Evolutionary conservation across 2,329 filamentous ascomycete genomes (phyloP).

Genomic region (Podosphaera xanthii): DNA sequence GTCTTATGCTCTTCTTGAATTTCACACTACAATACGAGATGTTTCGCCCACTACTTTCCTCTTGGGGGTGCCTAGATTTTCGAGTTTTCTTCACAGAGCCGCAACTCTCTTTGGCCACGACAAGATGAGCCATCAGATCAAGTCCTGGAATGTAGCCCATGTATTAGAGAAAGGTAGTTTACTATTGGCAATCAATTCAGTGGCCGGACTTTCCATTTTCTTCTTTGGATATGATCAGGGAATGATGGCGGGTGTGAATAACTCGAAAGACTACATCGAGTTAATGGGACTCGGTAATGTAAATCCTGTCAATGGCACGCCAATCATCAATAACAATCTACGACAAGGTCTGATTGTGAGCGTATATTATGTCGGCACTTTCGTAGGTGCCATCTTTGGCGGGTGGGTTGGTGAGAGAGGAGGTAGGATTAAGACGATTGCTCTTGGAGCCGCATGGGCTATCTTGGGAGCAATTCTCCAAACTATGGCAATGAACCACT

Average conservation of each 20-base stretch:
- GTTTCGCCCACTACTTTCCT: no score
- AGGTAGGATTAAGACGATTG: slow-evolving; percentile 20
- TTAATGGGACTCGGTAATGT: slow-evolving; percentile 42
- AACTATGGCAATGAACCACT: slow-evolving; percentile 37
- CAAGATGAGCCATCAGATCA: slow-evolving; percentile 10
- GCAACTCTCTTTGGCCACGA: no score
- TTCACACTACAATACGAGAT: no score
- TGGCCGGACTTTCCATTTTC: slow-evolving; percentile 36
- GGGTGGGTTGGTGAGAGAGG: slow-evolving; percentile 41
- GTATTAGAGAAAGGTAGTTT: slow-evolving; percentile 30
- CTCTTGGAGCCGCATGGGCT: slow-evolving; percentile 31
- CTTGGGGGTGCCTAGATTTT: no score
- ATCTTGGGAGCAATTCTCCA: slow-evolving; percentile 40
- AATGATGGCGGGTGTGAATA: slow-evolving; percentile 39
- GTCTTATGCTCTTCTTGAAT: no score
- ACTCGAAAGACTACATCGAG: slow-evolving; percentile 37
- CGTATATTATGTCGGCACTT: slow-evolving; percentile 33
- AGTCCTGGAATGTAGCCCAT: slow-evolving; percentile 24
- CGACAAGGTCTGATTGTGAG: slow-evolving; percentile 40
- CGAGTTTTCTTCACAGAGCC: no score
- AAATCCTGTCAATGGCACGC: slow-evolving; percentile 20
- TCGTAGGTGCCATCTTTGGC: slow-evolving; percentile 38
- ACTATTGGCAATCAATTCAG: slow-evolving; percentile 36
- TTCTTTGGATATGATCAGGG: slow-evolving; percentile 23
- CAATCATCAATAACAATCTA: slow-evolving; percentile 33